A percentile compares a stretch with the other conserved stretches of the same genome.
Evolutionary conservation across 139 green algal species (phyloP).

Genomic region (Spirogloea muscicola): DNA sequence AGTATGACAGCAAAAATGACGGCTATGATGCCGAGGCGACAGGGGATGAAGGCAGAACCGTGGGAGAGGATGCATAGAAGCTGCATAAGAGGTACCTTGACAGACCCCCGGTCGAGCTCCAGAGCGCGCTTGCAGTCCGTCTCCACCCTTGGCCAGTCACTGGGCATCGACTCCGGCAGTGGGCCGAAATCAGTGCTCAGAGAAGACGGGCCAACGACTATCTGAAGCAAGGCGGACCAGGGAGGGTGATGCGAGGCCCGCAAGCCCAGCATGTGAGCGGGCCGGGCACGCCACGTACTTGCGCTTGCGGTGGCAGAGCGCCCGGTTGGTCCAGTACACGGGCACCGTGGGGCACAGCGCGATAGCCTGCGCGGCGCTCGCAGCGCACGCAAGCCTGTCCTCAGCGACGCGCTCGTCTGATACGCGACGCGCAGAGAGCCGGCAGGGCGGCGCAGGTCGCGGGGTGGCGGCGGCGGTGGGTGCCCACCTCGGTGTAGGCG

Average conservation of each 20-base stretch:
- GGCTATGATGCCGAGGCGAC: background rate
- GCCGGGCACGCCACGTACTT: slow-evolving; percentile 7
- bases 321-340: slow-evolving; percentile 37
- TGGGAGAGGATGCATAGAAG: background rate
- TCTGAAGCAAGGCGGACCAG: background rate
- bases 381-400: background rate
- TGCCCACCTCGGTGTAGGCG: slow-evolving; percentile 19
- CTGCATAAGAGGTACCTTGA: slow-evolving; percentile 22
- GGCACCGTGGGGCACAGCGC: slow-evolving; percentile 20
- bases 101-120: slow-evolving; percentile 31
- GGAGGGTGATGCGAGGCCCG: background rate
- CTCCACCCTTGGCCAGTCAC: slow-evolving; percentile 34
- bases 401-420: background rate
- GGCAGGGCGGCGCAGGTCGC: background rate
- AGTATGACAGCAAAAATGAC: background rate
- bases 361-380: slow-evolving; percentile 7
- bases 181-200: background rate
- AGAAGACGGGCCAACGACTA: background rate
- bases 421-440: background rate
- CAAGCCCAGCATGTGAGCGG: background rate
- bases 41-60: background rate
- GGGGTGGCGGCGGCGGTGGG: background rate
- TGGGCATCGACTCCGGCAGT: slow-evolving; percentile 4
- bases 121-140: slow-evolving; percentile 34
- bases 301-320: slow-evolving; percentile 14